Conservation (phyloP, 2,329 filamentous ascomycete species). For the Diaporthe destruens region DNA sequence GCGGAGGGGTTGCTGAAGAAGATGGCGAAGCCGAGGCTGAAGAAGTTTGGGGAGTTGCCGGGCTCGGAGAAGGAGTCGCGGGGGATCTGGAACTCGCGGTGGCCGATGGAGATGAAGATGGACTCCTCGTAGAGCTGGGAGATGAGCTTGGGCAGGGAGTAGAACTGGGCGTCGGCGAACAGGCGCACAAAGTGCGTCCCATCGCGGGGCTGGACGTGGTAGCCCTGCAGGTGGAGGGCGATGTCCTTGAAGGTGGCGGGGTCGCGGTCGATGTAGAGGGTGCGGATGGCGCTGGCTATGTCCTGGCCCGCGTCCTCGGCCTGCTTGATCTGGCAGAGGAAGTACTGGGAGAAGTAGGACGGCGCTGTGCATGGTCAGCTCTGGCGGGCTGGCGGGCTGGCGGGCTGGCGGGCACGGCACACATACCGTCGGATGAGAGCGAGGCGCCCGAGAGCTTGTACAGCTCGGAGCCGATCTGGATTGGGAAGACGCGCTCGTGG, state of each 20-base stretch:
- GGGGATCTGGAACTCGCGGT: constrained; percentile 88
- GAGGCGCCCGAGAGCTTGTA: constrained; percentile 81
- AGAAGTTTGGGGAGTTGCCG: constrained; percentile 95
- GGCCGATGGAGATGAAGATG: constrained; percentile 92
- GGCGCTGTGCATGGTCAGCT: constrained; percentile 73
- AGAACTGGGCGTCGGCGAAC: constrained; percentile 96
- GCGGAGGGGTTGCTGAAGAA: constrained; percentile 82
- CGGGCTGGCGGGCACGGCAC: background rate
- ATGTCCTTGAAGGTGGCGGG: constrained; percentile 91
- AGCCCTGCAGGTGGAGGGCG: constrained; percentile 89
- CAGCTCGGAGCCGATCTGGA: constrained; percentile 79
- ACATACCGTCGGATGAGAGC: constrained; percentile 77
- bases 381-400: too few relatives aligned
- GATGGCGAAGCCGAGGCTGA: constrained; percentile 88
- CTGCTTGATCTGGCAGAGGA: constrained; percentile 81
- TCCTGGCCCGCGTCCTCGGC: constrained; percentile 72
- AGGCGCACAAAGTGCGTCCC: constrained; percentile 90
- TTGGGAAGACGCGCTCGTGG: constrained; percentile 79
- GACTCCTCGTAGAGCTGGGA: constrained; percentile 92
- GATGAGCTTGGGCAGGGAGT: constrained; percentile 87
- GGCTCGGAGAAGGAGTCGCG: constrained; percentile 87
- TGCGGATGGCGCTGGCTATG: constrained; percentile 68
- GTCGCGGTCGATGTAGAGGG: constrained; percentile 95
- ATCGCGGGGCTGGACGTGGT: constrained; percentile 85
- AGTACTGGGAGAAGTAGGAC: constrained; percentile 96